These are phyloP conservation scores for Sporothrix protearum DNA, from an alignment of 2,329 filamentous ascomycete species.

Conservation along the genomic window DNA sequence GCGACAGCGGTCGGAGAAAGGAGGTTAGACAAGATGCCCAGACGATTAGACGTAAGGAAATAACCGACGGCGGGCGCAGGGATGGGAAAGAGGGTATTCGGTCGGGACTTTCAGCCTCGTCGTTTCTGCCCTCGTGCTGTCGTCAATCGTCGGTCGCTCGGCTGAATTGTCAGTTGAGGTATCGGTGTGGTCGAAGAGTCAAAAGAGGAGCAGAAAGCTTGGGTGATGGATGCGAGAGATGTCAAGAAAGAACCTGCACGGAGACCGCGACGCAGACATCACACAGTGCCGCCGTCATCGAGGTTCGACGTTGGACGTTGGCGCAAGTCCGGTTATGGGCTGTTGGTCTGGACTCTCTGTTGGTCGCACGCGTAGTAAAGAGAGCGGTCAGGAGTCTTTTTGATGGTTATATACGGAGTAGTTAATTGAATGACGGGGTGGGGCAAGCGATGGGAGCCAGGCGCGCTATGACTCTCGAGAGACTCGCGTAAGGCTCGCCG, in stretches of 20 bases:
- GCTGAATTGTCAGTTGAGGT: background rate
- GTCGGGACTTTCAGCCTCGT: background rate
- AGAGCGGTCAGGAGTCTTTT: background rate
- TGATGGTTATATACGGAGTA: background rate
- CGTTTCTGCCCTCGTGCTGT: background rate
- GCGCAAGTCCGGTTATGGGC: background rate
- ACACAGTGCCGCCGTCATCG: background rate
- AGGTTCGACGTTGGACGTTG: background rate
- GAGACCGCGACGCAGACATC: background rate
- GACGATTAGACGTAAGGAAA: background rate
- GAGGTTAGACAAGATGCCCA: background rate
- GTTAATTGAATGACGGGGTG: background rate
- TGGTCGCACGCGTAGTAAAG: background rate
- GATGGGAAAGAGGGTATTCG: background rate
- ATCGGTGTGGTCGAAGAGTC: background rate
- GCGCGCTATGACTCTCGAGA: background rate
- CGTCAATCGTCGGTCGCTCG: background rate
- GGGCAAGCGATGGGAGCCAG: background rate
- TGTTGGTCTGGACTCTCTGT: background rate
- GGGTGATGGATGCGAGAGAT: background rate
- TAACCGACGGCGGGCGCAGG: background rate
- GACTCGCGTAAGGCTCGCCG: background rate
- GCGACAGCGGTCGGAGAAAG: background rate
- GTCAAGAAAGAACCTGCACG: background rate
- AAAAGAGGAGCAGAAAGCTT: too few species aligned